Percentiles rank a stretch among this genome's conserved stretches.
Evolutionary conservation across 768 basidiomycete genomes (phyloP).

Genomic region (Trametes elegans): DNA sequence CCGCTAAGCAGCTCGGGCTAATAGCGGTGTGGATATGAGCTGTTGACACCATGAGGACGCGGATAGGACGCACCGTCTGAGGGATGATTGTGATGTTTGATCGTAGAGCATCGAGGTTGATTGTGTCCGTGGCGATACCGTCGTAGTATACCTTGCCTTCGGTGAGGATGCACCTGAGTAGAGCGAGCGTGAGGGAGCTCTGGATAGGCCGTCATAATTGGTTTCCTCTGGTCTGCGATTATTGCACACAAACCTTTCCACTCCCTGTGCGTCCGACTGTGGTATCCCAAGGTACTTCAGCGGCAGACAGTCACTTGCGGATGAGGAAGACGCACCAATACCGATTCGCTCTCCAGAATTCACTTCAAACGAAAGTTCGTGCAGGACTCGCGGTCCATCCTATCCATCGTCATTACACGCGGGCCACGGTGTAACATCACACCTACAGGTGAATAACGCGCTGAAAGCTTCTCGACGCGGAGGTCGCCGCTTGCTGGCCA

Average conservation of each 20-base stretch:
- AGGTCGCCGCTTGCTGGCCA: slow-evolving; percentile 61
- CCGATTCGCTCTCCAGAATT: slow-evolving; percentile 58
- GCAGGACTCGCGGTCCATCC: slow-evolving; percentile 57
- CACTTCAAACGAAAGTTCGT: slow-evolving; percentile 49
- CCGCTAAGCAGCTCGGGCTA: slow-evolving; percentile 55
- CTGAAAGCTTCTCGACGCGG: slow-evolving; percentile 50
- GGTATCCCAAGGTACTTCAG: background rate
- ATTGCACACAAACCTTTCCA: slow-evolving; percentile 45
- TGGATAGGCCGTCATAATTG: too few species aligned
- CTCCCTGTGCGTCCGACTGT: slow-evolving; percentile 61
- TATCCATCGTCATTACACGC: background rate
- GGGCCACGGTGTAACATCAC: too few species aligned
- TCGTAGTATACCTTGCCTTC: slow-evolving; percentile 53
- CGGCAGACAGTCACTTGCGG: too few species aligned
- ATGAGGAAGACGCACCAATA: slow-evolving; percentile 37
- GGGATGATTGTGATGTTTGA: slow-evolving; percentile 59
- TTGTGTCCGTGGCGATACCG: slow-evolving; percentile 39
- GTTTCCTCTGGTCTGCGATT: too few species aligned
- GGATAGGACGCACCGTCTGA: slow-evolving; percentile 46
- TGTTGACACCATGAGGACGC: too few species aligned
- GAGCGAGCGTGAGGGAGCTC: slow-evolving; percentile 50
- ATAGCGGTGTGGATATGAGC: background rate
- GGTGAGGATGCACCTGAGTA: slow-evolving; percentile 54
- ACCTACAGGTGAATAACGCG: slow-evolving; percentile 41
- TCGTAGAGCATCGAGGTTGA: slow-evolving; percentile 55